These are phyloP conservation scores for Lachancea dasiensis DNA, from an alignment of 805 yeast genomes.

Conservation along the genomic window DNA sequence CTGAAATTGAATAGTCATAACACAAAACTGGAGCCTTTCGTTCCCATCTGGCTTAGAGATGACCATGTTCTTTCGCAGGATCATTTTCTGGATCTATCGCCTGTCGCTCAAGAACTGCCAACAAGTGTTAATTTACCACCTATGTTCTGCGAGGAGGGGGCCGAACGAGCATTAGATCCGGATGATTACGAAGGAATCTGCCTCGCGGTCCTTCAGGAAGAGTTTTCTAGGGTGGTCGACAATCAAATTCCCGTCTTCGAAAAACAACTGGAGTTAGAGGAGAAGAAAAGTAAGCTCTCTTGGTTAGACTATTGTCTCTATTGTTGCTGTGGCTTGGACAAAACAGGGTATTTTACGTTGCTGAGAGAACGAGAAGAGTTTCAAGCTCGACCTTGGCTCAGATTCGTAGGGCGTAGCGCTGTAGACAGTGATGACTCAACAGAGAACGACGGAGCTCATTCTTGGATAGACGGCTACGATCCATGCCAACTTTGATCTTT, in stretches of 20 bases:
- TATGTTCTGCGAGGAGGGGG: slow-evolving; percentile 15
- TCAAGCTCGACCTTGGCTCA: slow-evolving; percentile 16
- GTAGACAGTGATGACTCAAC: too few species aligned
- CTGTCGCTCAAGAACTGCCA: not conserved
- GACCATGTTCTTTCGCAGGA: slow-evolving; percentile 1
- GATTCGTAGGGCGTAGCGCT: slow-evolving; percentile 13
- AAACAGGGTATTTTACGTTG: slow-evolving; percentile 23
- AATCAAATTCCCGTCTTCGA: slow-evolving; percentile 17
- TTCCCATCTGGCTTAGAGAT: slow-evolving; percentile 4
- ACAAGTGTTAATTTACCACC: slow-evolving; percentile 19
- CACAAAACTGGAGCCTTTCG: not conserved
- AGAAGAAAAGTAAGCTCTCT: slow-evolving; percentile 11
- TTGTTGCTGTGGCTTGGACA: slow-evolving; percentile 23
- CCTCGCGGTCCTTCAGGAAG: slow-evolving; percentile 16
- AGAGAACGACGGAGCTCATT: too few species aligned
- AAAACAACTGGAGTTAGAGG: slow-evolving; percentile 24
- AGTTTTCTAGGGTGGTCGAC: slow-evolving; percentile 5
- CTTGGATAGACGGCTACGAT: too few species aligned
- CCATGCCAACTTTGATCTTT: not conserved
- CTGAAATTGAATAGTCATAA: too few species aligned
- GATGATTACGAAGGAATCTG: slow-evolving; percentile 21
- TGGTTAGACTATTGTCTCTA: slow-evolving; percentile 19
- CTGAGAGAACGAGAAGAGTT: slow-evolving; percentile 19
- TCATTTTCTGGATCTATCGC: slow-evolving; percentile 4
- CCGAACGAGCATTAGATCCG: slow-evolving; percentile 18